Evolutionary conservation across 129 eudicot species (phyloP), one percentile per base, ranked within the genome.

Genomic region (Dittrichia graveolens): DNA sequence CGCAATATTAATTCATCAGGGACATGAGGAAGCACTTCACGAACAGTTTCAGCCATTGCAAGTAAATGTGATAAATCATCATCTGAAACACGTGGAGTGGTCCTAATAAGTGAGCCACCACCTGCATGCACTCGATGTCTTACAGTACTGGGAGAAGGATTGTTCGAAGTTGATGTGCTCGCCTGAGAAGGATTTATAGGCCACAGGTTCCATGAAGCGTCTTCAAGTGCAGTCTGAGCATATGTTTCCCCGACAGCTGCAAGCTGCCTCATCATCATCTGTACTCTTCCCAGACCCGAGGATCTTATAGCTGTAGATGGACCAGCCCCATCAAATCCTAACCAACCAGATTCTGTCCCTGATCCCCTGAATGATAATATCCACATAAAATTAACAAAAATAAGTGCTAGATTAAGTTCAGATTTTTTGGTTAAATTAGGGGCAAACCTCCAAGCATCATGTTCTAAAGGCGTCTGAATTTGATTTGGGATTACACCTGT

Each of bases 221-320:
- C 98, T 80, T 87, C 95, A 72, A 94, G 89, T 48, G 95, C 89
- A 45, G 84, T 87, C 65, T 90, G 98, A 49, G 96, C 92, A 75
- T 93, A 89, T 6, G 92, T 90, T 88, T 94, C 98, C 49, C 98
- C 98, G 40, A 94, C 98, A 12, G 96, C 92, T 12, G 98, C 95
- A 77, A 94, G 92, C 18, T 94, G 98, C 75, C 98, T 87, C 98
- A 90, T 90, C 96, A 94, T 83, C 96, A 86, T 87, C 85, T 90
- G 98, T 13, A 94, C 96, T 70, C 96, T 73, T 47, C 90, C 88
- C 43, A 94, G 73, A 34, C 98, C 95, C 80, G 52, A 90, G 0
- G 96, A 81, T 64, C 92, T 86, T 47, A 76, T 74, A 62, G 73
- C 85, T 52, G 83, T 83, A 38, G 98, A 93, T 11, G 98, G 86